Evolutionary conservation across 805 yeast genomes (phyloP).

Genomic region (Cyberlindnera meyerae): DNA sequence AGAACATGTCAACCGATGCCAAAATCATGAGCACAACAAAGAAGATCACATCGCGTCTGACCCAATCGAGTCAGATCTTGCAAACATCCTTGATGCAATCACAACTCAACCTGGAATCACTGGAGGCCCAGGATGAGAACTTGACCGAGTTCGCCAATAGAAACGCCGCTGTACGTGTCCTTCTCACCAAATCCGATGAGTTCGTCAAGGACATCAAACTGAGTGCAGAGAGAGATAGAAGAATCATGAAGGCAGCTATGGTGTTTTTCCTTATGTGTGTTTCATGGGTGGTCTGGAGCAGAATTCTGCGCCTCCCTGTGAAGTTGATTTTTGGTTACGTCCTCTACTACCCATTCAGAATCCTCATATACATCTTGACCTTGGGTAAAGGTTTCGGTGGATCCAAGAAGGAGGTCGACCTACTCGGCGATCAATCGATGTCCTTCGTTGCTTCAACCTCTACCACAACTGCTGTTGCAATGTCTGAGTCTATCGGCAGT

Average conservation of each 20-base stretch:
- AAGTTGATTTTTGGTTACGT: conserved; percentile 11
- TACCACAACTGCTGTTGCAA: too few species aligned
- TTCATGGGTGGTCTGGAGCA: conserved; percentile 19
- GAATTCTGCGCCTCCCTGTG: conserved; percentile 21
- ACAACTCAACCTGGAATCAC: conserved; percentile 23
- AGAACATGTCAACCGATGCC: conserved; percentile 16
- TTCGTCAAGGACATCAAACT: conserved; percentile 24
- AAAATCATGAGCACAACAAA: conserved; percentile 24
- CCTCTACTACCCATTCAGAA: conserved; percentile 8
- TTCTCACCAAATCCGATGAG: conserved; percentile 21
- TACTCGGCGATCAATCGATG: conserved; percentile 3
- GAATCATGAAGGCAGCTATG: conserved; percentile 20
- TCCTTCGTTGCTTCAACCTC: too few species aligned
- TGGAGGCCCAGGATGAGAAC: conserved; percentile 22
- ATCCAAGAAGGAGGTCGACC: conserved; percentile 5
- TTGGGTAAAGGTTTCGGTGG: background rate
- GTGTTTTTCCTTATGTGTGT: conserved; percentile 20
- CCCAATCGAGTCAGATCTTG: conserved; percentile 22
- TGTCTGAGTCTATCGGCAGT: too few species aligned
- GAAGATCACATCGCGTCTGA: conserved; percentile 23
- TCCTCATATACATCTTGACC: conserved; percentile 7
- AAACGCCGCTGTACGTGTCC: conserved; percentile 17
- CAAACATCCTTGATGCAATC: conserved; percentile 25
- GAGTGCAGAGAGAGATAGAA: conserved; percentile 21
- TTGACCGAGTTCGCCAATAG: conserved; percentile 16